A percentile compares a stretch with the other conserved stretches of the same genome.
Evolutionary conservation across 2,329 filamentous ascomycete genomes (phyloP).

Genomic region (Talaromyces rugulosus): DNA sequence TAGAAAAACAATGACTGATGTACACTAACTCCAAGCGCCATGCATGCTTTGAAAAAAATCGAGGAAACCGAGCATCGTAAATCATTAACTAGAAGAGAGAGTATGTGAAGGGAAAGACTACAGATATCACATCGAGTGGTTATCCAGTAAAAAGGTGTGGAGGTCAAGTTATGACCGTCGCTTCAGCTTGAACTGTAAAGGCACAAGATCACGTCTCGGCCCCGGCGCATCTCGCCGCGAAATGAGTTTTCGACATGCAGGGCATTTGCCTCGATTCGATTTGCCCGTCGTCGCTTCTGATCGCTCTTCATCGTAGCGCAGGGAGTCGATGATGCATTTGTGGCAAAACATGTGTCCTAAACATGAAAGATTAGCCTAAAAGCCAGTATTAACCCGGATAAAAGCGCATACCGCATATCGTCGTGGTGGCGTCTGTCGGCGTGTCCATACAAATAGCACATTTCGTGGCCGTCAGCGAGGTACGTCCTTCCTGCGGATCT

Average conservation of each 20-base stretch:
- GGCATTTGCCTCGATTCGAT: slow-evolving; percentile 36
- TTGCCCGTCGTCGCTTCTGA: slow-evolving; percentile 30
- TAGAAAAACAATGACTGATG: not conserved
- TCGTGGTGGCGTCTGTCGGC: slow-evolving; percentile 56
- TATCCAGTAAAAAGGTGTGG: too few species aligned
- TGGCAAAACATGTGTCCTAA: slow-evolving; percentile 62
- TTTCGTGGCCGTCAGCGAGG: slow-evolving; percentile 46
- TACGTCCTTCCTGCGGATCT: slow-evolving; percentile 26
- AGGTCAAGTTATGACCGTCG: not conserved
- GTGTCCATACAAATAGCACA: slow-evolving; percentile 64
- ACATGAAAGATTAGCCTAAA: slow-evolving; percentile 4
- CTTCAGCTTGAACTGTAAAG: slow-evolving; percentile 33
- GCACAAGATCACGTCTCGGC: slow-evolving; percentile 32
- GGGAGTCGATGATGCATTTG: slow-evolving; percentile 57
- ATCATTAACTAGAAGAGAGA: not conserved
- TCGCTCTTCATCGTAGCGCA: slow-evolving; percentile 53
- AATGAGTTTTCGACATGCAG: slow-evolving; percentile 42
- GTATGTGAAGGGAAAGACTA: too few species aligned
- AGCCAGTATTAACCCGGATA: not conserved
- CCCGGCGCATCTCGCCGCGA: slow-evolving; percentile 33
- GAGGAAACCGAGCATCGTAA: not conserved
- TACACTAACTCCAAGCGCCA: not conserved
- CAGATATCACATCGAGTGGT: not conserved
- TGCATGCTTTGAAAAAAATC: not conserved
- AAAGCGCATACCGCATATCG: slow-evolving; percentile 52